Percentiles rank a stretch among this genome's conserved stretches.
phyloP scores from a whole-genome alignment of 2,329 filamentous ascomycete genomes.

The Pestalotiopsis sp. region DNA sequence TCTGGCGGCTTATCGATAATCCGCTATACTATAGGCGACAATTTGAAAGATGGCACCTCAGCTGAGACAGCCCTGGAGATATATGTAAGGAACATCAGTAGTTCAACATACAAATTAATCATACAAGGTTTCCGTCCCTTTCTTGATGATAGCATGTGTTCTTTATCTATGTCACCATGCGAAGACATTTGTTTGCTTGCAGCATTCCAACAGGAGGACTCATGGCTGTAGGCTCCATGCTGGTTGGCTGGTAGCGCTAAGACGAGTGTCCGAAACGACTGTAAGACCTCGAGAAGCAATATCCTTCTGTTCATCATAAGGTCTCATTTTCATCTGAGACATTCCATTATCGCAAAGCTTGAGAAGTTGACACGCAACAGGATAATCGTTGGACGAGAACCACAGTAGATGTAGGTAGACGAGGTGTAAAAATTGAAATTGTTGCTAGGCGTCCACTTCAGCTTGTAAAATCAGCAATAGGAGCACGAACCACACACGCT shows the following conservation, averaged over 20 bases:
- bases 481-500: too few relatives aligned
- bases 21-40: neutral
- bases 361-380: neutral
- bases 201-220: neutral
- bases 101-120: neutral
- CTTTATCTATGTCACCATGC: neutral
- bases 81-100: neutral
- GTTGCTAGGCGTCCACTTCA: neutral
- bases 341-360: neutral
- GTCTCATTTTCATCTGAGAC: neutral
- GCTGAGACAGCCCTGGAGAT: too few relatives aligned
- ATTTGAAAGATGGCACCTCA: neutral
- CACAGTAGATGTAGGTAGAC: neutral
- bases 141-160: neutral
- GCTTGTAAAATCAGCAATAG: neutral
- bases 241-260: neutral
- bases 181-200: neutral
- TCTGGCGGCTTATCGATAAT: slow-evolving; percentile 5
- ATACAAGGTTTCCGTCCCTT: neutral
- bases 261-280: neutral
- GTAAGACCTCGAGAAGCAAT: neutral
- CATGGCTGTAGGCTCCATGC: neutral
- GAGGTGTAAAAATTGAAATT: neutral
- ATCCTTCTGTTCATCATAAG: neutral
- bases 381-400: neutral